phyloP scores from a whole-genome alignment of 495 filamentous ascomycete species.

The Annulohypoxylon stygium region DNA sequence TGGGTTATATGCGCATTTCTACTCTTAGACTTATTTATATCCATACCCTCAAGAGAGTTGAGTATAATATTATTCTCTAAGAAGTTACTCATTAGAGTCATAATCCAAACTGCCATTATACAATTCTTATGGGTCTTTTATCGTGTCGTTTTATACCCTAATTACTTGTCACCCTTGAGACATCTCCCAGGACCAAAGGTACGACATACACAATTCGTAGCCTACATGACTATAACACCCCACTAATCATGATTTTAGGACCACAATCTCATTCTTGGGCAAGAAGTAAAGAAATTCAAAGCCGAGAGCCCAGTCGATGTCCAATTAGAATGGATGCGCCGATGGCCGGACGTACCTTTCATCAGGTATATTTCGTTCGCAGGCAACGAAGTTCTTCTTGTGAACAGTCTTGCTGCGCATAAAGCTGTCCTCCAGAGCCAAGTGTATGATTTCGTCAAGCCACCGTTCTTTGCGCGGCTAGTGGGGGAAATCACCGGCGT shows the following conservation, averaged over 20 bases:
- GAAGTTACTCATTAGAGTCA: slow-evolving; percentile 22
- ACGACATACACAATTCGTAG: not conserved
- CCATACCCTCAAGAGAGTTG: slow-evolving; percentile 31
- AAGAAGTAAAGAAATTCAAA: slow-evolving; percentile 42
- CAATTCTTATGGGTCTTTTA: slow-evolving; percentile 32
- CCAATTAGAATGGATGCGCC: slow-evolving; percentile 48
- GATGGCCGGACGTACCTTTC: slow-evolving; percentile 55
- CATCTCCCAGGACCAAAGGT: slow-evolving; percentile 51
- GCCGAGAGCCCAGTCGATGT: slow-evolving; percentile 35
- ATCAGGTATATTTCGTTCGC: slow-evolving; percentile 54
- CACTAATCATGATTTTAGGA: slow-evolving; percentile 26
- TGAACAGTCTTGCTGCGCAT: slow-evolving; percentile 53
- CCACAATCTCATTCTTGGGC: slow-evolving; percentile 42
- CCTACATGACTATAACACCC: not conserved
- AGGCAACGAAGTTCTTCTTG: slow-evolving; percentile 52
- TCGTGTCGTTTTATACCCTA: slow-evolving; percentile 44
- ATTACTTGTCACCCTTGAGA: slow-evolving; percentile 50
- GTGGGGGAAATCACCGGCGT: slow-evolving; percentile 51
- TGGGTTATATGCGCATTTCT: not conserved
- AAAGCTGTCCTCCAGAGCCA: slow-evolving; percentile 56
- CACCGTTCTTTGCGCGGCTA: slow-evolving; percentile 47
- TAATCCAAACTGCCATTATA: slow-evolving; percentile 34
- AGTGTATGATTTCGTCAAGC: slow-evolving; percentile 54
- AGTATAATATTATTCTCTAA: not conserved
- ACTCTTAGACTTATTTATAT: not conserved